A percentile compares a stretch with the other conserved stretches of the same genome.
These are phyloP conservation scores for Hippophae tibetana DNA, from an alignment of 306 rosid species.

Conservation along the genomic window DNA sequence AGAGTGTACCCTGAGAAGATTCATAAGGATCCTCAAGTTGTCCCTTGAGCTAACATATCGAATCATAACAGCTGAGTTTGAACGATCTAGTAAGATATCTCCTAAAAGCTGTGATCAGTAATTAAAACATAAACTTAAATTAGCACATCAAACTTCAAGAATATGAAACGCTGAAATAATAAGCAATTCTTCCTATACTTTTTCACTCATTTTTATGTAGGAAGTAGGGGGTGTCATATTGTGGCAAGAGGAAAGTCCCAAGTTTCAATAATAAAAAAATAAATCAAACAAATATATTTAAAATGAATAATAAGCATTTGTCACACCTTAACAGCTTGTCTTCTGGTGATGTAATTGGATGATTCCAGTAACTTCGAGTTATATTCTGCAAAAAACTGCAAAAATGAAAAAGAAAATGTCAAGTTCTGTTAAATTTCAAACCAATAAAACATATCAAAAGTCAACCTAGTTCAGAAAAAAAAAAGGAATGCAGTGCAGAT, in stretches of 20 bases:
- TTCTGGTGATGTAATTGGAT: conserved; percentile 27
- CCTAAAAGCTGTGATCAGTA: conserved; percentile 12
- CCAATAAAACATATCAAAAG: background rate
- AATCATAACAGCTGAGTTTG: conserved; percentile 19
- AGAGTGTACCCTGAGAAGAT: conserved; percentile 23
- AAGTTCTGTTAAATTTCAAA: background rate
- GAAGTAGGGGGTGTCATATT: background rate
- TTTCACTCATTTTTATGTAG: too few relatives aligned
- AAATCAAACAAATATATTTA: background rate
- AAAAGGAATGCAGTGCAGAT: background rate
- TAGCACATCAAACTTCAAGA: background rate
- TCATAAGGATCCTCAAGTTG: conserved; percentile 21
- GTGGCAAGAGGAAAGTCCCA: background rate
- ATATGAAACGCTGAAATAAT: too few relatives aligned
- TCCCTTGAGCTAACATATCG: conserved; percentile 21
- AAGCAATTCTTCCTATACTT: too few relatives aligned
- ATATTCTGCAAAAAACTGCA: conserved; percentile 31
- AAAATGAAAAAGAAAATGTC: background rate
- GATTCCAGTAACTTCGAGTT: conserved; percentile 24
- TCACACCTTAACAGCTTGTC: conserved; percentile 29
- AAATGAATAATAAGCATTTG: background rate
- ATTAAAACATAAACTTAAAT: background rate
- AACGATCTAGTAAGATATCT: conserved; percentile 21
- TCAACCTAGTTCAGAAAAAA: background rate
- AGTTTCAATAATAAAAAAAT: background rate